These are phyloP conservation scores for Plenodomus lindquistii DNA, from an alignment of 2,329 filamentous ascomycete species.

Conservation along the genomic window DNA sequence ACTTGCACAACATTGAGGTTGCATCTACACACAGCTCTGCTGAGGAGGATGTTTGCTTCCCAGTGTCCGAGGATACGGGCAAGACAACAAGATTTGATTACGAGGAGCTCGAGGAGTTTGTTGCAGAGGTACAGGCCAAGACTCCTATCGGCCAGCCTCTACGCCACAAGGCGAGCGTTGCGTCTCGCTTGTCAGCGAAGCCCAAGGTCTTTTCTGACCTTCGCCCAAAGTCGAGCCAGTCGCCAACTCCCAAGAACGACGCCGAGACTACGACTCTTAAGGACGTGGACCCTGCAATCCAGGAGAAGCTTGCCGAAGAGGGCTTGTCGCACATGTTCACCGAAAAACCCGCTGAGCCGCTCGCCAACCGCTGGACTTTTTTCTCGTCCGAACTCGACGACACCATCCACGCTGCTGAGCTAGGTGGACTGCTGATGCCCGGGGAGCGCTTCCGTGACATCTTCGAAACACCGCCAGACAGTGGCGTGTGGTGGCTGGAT, in stretches of 20 bases:
- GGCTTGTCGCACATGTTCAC: slow-evolving; percentile 41
- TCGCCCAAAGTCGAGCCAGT: slow-evolving; percentile 49
- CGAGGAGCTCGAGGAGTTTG: slow-evolving; percentile 91
- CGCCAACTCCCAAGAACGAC: slow-evolving; percentile 43
- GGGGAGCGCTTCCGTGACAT: slow-evolving; percentile 88
- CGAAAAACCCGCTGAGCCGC: slow-evolving; percentile 50
- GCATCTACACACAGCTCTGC: slow-evolving; percentile 69
- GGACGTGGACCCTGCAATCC: slow-evolving; percentile 35
- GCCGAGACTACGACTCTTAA: slow-evolving; percentile 36
- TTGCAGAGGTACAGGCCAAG: slow-evolving; percentile 61
- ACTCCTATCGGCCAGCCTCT: slow-evolving; percentile 51
- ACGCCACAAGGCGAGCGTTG: slow-evolving; percentile 40
- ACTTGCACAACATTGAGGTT: slow-evolving; percentile 63
- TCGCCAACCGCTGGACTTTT: slow-evolving; percentile 85
- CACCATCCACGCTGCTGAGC: slow-evolving; percentile 86
- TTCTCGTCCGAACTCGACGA: slow-evolving; percentile 95
- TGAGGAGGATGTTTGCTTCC: slow-evolving; percentile 89
- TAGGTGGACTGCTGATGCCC: slow-evolving; percentile 85
- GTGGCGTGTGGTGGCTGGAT: slow-evolving; percentile 99
- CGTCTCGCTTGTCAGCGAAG: slow-evolving; percentile 52
- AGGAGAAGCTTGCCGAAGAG: slow-evolving; percentile 51
- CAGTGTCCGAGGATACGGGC: slow-evolving; percentile 70
- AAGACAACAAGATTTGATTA: slow-evolving; percentile 86
- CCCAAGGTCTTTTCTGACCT: slow-evolving; percentile 65
- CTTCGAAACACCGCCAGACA: slow-evolving; percentile 70